Base-by-base conservation (phyloP, 306 rosid species). In the Alnus glutinosa region DNA sequence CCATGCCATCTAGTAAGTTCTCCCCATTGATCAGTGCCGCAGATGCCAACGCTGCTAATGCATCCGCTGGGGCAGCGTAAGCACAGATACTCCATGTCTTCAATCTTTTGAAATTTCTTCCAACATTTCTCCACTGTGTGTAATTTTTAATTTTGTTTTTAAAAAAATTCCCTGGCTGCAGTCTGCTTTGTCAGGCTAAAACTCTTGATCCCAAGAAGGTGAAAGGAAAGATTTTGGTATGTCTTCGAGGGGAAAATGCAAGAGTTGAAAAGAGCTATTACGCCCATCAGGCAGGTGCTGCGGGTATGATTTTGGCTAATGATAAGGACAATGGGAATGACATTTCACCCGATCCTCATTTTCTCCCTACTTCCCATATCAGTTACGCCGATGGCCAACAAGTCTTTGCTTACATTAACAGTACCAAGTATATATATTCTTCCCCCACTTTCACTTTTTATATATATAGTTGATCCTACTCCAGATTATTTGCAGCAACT, bases 281-380 rank as follows among this genome's bases (percentile, higher is more conserved):
- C 44, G 92, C 80, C 16, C 16, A 50, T 61, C 55, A 15, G 47
- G 89, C 75, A 16, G 97, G 98, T 2, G 97, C 89, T 10, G 84
- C 83, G 4, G 98, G 94, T 52, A 87, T 93, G 93, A 79, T 93
- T 75, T 79, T 93, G 79, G 89, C 70, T 64, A 91, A 91, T 51
- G 74, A 52, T 32, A 0, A 9, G 9, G 0, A 0, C 0, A 3
- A 32, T 28, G 80, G 61, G 51, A 64, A 67, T 77, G 84, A 74
- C 9, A 9, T 83, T 52, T 0, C 49, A 9, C 72, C 90, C 6
- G 92, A 91, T 48, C 62, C 87, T 75, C 92, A 89, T 19, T 15
- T 79, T 39, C 84, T 93, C 55, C 93, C 94, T 9, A 77, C 90
- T 46, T 72, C 94, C 72, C 83, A 84, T 42, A 52, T 91, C 50